These are phyloP conservation scores for Kwoniella sp. DNA, from an alignment of 768 basidiomycete species.

Conservation along the genomic window DNA sequence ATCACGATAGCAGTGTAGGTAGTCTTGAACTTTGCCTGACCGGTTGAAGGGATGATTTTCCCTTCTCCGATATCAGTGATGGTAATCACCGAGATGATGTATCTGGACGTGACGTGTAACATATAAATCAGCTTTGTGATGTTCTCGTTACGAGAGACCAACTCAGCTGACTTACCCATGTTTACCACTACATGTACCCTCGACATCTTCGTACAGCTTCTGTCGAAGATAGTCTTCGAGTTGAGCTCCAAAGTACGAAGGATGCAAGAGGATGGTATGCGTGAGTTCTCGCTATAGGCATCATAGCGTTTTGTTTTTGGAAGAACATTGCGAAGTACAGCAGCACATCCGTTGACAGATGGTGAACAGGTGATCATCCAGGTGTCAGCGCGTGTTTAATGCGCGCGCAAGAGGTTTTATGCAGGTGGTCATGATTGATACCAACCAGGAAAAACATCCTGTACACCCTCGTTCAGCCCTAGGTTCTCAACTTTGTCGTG, in stretches of 20 bases:
- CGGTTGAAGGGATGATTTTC: constrained; percentile 85
- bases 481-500: background rate
- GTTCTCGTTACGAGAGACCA: constrained; percentile 16
- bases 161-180: constrained; percentile 65
- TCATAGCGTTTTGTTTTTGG: background rate
- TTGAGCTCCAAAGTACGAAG: constrained; percentile 95
- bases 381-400: constrained; percentile 19
- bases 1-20: constrained; percentile 95
- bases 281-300: constrained; percentile 81
- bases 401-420: background rate
- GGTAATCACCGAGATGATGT: constrained; percentile 54
- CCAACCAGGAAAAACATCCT: constrained; percentile 55
- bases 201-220: constrained; percentile 92
- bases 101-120: constrained; percentile 34
- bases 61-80: constrained; percentile 91
- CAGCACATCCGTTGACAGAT: constrained; percentile 1
- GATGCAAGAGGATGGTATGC: constrained; percentile 96
- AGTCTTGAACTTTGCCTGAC: constrained; percentile 94
- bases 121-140: constrained; percentile 13
- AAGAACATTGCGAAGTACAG: background rate
- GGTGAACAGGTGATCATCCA: constrained; percentile 2
- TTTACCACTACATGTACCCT: constrained; percentile 93
- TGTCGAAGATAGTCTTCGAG: constrained; percentile 91
- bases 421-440: constrained; percentile 21
- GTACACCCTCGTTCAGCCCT: constrained; percentile 3